phyloP scores from a whole-genome alignment of 129 eudicot genomes.

The Arctium minus region DNA sequence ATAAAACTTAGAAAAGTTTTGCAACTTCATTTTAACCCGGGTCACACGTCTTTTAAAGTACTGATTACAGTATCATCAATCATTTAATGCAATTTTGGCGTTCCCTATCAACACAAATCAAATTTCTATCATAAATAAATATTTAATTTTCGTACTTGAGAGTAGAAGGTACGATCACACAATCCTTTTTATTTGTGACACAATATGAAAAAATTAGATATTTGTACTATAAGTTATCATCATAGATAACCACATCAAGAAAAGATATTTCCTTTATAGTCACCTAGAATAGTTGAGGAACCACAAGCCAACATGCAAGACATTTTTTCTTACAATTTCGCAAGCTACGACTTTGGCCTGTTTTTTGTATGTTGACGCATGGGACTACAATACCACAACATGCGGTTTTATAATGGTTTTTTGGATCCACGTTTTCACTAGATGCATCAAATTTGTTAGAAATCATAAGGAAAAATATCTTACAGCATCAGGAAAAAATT shows the following conservation, averaged over 20 bases:
- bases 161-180: neutral
- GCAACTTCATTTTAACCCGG: too few species aligned
- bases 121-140: neutral
- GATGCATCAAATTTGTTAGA: too few species aligned
- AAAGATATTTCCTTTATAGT: neutral
- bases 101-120: neutral
- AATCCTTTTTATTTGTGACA: neutral
- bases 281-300: neutral
- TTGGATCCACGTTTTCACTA: neutral
- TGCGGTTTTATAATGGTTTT: neutral
- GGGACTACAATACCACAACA: neutral
- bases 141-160: neutral
- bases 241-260: neutral
- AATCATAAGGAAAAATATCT: too few species aligned
- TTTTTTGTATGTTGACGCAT: neutral
- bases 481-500: too few species aligned
- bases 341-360: neutral
- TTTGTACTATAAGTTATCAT: neutral
- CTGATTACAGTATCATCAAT: too few species aligned
- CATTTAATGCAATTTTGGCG: neutral
- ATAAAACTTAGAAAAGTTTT: too few species aligned
- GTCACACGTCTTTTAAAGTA: too few species aligned
- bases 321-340: neutral
- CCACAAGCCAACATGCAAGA: neutral
- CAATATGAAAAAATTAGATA: neutral